A percentile compares a stretch with the other conserved stretches of the same genome.
Conservation (phyloP, 495 filamentous ascomycete species). For the Amniculicola lignicola region DNA sequence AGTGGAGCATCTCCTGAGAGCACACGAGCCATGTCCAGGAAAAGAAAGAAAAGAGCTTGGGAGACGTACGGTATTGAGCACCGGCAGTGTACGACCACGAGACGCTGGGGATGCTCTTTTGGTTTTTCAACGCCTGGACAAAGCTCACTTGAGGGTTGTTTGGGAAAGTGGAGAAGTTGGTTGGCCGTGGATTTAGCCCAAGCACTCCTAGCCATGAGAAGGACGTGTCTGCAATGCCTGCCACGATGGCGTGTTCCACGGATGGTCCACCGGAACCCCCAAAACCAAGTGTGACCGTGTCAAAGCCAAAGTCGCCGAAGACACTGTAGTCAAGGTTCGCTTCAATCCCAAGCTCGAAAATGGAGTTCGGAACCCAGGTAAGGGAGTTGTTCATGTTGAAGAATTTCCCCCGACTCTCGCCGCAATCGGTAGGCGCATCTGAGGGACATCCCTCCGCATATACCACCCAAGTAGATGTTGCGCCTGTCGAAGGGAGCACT, state of each 20-base stretch:
- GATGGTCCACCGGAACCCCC: conserved; percentile 37
- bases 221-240: conserved; percentile 53
- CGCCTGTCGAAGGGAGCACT: conserved; percentile 54
- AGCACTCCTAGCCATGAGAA: conserved; percentile 57
- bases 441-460: conserved; percentile 48
- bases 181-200: conserved; percentile 49
- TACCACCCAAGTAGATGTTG: conserved; percentile 59
- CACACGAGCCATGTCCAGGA: too few relatives aligned
- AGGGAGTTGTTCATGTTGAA: conserved; percentile 52
- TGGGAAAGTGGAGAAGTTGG: conserved; percentile 41
- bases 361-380: conserved; percentile 55
- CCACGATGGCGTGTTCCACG: conserved; percentile 48
- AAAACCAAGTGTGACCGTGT: conserved; percentile 45
- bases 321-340: conserved; percentile 49
- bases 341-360: conserved; percentile 54
- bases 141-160: conserved; percentile 43
- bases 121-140: conserved; percentile 46
- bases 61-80: conserved; percentile 44
- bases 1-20: too few relatives aligned
- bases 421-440: conserved; percentile 35
- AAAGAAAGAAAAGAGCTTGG: too few relatives aligned
- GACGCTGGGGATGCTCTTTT: conserved; percentile 49
- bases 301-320: conserved; percentile 59
- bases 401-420: conserved; percentile 49
- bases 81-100: conserved; percentile 58